Evolutionary conservation across 805 yeast species (phyloP), one percentile per base, ranked within the genome.

Genomic region (Candida stauntonica): DNA sequence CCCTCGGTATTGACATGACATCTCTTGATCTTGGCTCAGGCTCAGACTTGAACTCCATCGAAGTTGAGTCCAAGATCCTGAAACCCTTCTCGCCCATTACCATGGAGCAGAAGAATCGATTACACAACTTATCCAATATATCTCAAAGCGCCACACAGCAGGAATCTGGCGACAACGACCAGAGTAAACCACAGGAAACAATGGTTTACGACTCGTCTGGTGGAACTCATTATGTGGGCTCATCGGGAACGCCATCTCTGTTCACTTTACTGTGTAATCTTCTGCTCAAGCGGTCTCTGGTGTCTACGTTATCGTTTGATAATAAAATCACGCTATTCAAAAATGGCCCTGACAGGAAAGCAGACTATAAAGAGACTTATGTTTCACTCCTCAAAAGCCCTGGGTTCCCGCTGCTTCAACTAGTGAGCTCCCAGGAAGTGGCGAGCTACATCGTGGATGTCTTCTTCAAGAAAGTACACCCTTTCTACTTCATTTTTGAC

Each of bases 161-260:
- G n/a, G n/a, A n/a, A n/a, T n/a, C n/a, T n/a, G n/a, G n/a, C n/a
- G n/a, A n/a, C n/a, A n/a, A n/a, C n/a, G n/a, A n/a, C n/a, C n/a
- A n/a, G n/a, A n/a, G n/a, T n/a, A 21, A 21, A 21, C 11, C 24
- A 21, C 24, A 44, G 14, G 58, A 52, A 15, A 50, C 67, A n/a
- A 47, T 70, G 27, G 59, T 70, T 16, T 63, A 63, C 54, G 77
- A 71, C 44, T 53, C 62, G 17, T 63, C 61, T 39, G 75, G 75
- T 5, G 70, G 68, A 37, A 63, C 72, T 0, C 76, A 71, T 49
- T 71, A 66, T 41, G 64, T 71, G 36, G 76, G 76, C 1, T 62
- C 67, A 16, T 62, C 62, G 14, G 73, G 75, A 17, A 69, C 74
- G 2, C 68, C 72, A 0, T 66, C 71, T 2, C 44, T 70, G 19